Base-by-base conservation (phyloP, 2,329 filamentous ascomycete species). In the Diaporthe ilicicola region DNA sequence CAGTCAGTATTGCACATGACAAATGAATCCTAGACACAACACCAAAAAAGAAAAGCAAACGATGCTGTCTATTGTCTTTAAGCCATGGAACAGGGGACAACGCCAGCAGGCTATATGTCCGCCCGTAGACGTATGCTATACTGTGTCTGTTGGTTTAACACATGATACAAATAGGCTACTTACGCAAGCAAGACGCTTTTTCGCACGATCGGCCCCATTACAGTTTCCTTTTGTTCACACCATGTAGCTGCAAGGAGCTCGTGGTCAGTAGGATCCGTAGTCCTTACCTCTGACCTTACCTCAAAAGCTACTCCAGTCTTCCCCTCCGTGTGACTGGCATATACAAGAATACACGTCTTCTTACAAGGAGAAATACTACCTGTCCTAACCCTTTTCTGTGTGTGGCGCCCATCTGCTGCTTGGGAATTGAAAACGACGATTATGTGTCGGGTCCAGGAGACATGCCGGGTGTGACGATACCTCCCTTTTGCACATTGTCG, bases 231-330 rank as follows among this genome's bases (percentile, higher is more conserved):
- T 54, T n/a, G 32, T 53, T 34, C 42, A 19, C 37, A 22, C 37
- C 19, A 13, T 51, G 34, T 42, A 54, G 64, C 42, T 65, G 67
- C 55, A 67, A 39, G 48, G 73, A 56, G 50, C 27, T 68, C 72
- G 46, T 70, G 75, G 75, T 76, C 76, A 77, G 75, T 72, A 76
- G 75, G 75, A 74, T 72, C 73, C 53, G 67, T 56, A 72, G 71
- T 71, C 75, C 73, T 76, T 77, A 78, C 77, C 76, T 78, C 76
- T 77, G 76, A 76, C 76, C 76, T 77, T 78, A 77, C 77, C 76
- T 73, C 70, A 29, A 72, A 70, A 67, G 37, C 67, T 68, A 70
- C 61, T 51, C 70, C 59, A 66, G 42, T 50, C 15, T 34, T 69
- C 34, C 34, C 27, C 46, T 51, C 24, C 56, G 64, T 48, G 24